These are phyloP conservation scores for Arachnopeziza araneosa DNA, from an alignment of 2,329 filamentous ascomycete genomes.

Conservation along the genomic window DNA sequence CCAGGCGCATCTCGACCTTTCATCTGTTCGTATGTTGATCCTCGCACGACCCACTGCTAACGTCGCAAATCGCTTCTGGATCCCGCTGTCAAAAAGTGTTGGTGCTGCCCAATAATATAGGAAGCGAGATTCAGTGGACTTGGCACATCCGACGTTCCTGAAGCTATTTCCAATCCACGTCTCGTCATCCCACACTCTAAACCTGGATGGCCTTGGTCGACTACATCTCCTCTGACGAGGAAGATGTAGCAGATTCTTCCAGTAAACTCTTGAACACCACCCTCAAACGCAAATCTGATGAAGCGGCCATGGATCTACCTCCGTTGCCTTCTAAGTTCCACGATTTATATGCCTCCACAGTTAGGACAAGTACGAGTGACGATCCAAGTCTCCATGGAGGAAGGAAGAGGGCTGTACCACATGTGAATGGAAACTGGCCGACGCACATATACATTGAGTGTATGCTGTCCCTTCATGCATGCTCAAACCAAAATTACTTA, in stretches of 20 bases:
- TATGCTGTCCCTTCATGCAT: constrained; percentile 40
- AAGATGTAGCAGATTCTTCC: constrained; percentile 14
- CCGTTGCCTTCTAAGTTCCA: constrained; percentile 78
- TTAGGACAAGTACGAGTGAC: constrained; percentile 71
- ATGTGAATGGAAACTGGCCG: constrained; percentile 87
- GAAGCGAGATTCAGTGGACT: background rate
- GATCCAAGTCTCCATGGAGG: constrained; percentile 83
- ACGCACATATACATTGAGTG: constrained; percentile 92
- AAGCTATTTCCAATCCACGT: background rate
- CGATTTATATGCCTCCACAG: constrained; percentile 81
- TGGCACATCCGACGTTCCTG: background rate
- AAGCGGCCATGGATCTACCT: constrained; percentile 42
- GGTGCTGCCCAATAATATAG: background rate
- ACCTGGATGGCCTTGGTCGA: constrained; percentile 56
- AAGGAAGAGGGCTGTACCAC: constrained; percentile 73
- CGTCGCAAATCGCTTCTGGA: background rate
- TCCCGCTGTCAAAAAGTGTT: background rate
- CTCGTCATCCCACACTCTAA: background rate
- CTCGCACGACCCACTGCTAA: background rate
- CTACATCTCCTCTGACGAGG: constrained; percentile 52
- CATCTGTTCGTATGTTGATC: background rate
- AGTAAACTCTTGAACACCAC: background rate
- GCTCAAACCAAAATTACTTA: constrained; percentile 1
- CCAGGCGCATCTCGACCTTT: background rate
- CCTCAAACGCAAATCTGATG: constrained; percentile 34